A percentile compares a stretch with the other conserved stretches of the same genome.
These are phyloP conservation scores for Neodidymelliopsis sp. DNA, from an alignment of 2,329 filamentous ascomycete genomes.

Conservation along the genomic window DNA sequence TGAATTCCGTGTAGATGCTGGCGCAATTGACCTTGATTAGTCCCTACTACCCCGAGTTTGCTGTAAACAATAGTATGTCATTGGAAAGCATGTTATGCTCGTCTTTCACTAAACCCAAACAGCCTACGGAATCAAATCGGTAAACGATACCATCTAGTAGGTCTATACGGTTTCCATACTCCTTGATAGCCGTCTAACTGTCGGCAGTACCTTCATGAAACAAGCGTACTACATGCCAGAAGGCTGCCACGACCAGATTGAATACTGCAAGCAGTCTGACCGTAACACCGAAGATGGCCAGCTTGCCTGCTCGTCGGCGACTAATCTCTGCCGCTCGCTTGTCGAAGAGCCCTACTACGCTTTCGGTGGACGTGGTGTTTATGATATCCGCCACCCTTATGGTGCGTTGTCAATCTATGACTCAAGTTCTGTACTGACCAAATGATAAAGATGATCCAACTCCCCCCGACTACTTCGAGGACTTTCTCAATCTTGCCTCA, in stretches of 20 bases:
- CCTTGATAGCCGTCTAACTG: neutral
- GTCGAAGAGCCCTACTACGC: constrained; percentile 55
- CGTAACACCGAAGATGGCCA: constrained; percentile 36
- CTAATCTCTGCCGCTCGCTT: constrained; percentile 52
- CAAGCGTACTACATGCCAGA: constrained; percentile 55
- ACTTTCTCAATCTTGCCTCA: constrained; percentile 61
- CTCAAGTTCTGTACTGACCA: too few species aligned
- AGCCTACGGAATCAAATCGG: constrained; percentile 53
- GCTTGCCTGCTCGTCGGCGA: constrained; percentile 47
- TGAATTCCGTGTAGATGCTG: too few species aligned
- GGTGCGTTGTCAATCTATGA: too few species aligned
- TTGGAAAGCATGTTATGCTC: too few species aligned
- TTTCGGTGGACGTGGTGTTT: constrained; percentile 57
- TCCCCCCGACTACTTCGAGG: constrained; percentile 58
- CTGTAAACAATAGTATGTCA: constrained; percentile 63
- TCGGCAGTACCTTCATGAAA: constrained; percentile 45
- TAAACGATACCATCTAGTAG: constrained; percentile 56
- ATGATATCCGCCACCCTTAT: constrained; percentile 61
- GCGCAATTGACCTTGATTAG: too few species aligned
- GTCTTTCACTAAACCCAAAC: too few species aligned
- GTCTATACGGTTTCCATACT: neutral
- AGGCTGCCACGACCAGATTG: constrained; percentile 61
- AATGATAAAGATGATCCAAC: constrained; percentile 56
- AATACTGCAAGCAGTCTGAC: constrained; percentile 51
- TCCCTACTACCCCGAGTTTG: constrained; percentile 54